Percentiles rank a stretch among this genome's conserved stretches.
Conservation (phyloP, 106 monocot genomes). For the Chionographis japonica region DNA sequence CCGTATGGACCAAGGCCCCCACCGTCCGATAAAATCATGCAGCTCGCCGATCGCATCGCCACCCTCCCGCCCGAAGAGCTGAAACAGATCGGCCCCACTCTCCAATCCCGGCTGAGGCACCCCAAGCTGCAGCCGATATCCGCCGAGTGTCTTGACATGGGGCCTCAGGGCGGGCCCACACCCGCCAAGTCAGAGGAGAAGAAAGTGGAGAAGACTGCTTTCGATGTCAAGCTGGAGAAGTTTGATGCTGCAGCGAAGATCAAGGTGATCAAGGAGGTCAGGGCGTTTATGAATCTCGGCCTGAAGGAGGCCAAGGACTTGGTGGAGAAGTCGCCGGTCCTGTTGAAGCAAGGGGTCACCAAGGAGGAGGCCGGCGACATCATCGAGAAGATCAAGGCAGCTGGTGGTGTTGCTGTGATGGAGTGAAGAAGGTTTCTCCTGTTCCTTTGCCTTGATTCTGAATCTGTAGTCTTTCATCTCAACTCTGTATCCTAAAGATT, state of each 20-base stretch:
- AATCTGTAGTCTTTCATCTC: too few species aligned
- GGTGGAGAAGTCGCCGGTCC: constrained; percentile 76
- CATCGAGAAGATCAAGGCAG: constrained; percentile 90
- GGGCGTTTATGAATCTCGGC: constrained; percentile 78
- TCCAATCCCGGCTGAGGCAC: constrained; percentile 49
- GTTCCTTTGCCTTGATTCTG: too few species aligned
- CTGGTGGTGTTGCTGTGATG: constrained; percentile 93
- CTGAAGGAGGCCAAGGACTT: constrained; percentile 96
- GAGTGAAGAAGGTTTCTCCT: constrained; percentile 29
- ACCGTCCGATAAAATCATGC: constrained; percentile 65
- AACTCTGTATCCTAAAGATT: too few species aligned
- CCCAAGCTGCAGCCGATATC: constrained; percentile 57
- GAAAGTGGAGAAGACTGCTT: constrained; percentile 82
- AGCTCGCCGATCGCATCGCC: constrained; percentile 78
- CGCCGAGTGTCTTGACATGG: constrained; percentile 42
- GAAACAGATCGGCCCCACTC: constrained; percentile 62
- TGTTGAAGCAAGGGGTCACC: constrained; percentile 83
- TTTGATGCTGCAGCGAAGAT: constrained; percentile 87
- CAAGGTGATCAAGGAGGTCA: constrained; percentile 96
- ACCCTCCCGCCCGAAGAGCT: constrained; percentile 65
- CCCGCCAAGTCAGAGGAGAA: constrained; percentile 56
- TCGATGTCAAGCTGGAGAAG: constrained; percentile 88
- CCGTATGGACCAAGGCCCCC: constrained; percentile 79
- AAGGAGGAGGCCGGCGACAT: constrained; percentile 83
- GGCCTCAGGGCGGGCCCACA: constrained; percentile 23